A percentile compares a stretch with the other conserved stretches of the same genome.
Conservation (phyloP, 208 protist species). For the Wallacemonas sp. region DNA sequence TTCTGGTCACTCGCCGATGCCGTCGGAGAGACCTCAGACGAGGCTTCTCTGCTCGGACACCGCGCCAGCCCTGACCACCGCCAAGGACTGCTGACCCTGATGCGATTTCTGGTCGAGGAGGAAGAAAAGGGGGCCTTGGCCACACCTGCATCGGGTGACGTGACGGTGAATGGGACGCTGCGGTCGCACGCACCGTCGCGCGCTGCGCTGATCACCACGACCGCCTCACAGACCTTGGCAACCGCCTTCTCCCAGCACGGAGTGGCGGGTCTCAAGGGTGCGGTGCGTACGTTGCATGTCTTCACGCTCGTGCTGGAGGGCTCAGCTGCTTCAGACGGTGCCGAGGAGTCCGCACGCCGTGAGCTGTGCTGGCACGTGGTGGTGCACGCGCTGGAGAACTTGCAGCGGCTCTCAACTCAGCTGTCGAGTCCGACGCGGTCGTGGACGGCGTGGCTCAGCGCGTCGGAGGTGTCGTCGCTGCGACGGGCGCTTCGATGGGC, state of each 20-base stretch:
- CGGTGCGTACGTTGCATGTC: constrained; percentile 34
- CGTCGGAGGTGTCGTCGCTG: constrained; percentile 11
- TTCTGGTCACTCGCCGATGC: constrained; percentile 5
- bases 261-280: constrained; percentile 19
- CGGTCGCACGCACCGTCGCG: not conserved
- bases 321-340: not conserved
- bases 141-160: not conserved
- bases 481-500: constrained; percentile 8
- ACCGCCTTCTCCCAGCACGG: constrained; percentile 1
- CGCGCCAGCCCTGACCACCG: too few relatives aligned
- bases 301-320: constrained; percentile 23
- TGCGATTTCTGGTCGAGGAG: not conserved
- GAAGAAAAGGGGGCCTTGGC: not conserved
- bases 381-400: constrained; percentile 1
- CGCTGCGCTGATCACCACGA: constrained; percentile 18
- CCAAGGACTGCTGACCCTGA: constrained; percentile 2
- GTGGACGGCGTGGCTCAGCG: constrained; percentile 1
- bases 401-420: not conserved
- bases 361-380: constrained; percentile 14
- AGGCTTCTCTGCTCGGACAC: not conserved
- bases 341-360: not conserved
- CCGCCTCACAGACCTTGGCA: not conserved
- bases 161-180: not conserved
- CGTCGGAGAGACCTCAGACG: not conserved
- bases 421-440: constrained; percentile 5